Evolutionary conservation across 1,139 yeast species (phyloP).

Genomic region (Pichia sp.): DNA sequence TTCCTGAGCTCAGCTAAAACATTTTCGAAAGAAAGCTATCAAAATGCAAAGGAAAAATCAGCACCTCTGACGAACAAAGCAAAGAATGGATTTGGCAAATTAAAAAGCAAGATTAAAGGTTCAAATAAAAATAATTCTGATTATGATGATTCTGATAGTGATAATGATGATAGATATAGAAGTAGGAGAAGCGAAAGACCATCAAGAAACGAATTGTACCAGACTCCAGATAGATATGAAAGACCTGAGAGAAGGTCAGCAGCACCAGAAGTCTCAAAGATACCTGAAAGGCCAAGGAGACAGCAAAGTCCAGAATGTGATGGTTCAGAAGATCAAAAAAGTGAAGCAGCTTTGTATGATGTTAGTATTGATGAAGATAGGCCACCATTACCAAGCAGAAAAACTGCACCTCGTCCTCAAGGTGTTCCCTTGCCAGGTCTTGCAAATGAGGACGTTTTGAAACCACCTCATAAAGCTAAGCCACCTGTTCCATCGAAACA

Average conservation of each 20-base stretch:
- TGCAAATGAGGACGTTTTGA: conserved; percentile 1
- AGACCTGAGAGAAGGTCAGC: conserved; percentile 1
- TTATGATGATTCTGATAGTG: conserved; percentile 1
- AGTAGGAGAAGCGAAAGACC: neutral
- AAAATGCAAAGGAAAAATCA: conserved; percentile 13
- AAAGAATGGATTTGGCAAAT: conserved; percentile 10
- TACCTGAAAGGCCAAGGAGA: neutral
- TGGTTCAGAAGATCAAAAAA: neutral
- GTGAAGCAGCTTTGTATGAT: conserved; percentile 3
- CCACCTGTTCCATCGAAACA: conserved; percentile 9
- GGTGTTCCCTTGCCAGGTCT: conserved; percentile 14
- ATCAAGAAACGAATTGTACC: neutral
- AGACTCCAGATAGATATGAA: neutral
- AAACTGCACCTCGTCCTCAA: neutral
- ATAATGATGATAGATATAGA: conserved; percentile 1
- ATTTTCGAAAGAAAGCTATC: conserved; percentile 13
- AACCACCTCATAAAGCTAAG: conserved; percentile 6
- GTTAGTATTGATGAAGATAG: conserved; percentile 15
- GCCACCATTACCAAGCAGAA: conserved; percentile 15
- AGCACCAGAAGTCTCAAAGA: neutral
- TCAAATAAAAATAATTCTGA: conserved; percentile 4
- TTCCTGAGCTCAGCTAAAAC: conserved; percentile 10
- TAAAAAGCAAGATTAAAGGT: conserved; percentile 13
- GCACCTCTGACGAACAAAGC: conserved; percentile 15
- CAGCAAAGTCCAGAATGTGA: neutral